Evolutionary conservation across 2,329 filamentous ascomycete genomes (phyloP), one percentile per base, ranked within the genome.

Genomic region (Fusarium sambucinum): DNA sequence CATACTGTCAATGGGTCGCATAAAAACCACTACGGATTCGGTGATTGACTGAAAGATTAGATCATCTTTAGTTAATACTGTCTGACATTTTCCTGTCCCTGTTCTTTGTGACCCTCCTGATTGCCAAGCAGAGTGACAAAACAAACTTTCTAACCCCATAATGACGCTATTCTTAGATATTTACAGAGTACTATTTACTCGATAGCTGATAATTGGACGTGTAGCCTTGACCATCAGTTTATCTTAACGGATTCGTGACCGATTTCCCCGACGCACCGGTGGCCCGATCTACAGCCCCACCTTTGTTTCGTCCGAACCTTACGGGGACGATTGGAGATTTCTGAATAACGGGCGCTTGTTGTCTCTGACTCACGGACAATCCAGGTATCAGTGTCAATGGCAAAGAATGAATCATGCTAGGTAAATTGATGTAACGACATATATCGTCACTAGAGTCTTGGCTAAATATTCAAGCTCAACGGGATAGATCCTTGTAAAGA

Each of bases 271-370:
- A 37, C 42, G 57, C 42, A 44, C 30, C 48, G 48, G 30, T 42
- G 27, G 47, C 32, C 48, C 59, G 59, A 59, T 23, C 25, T 21
- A 23, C 52, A 45, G 59, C 59, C 53, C 61, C 61, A 47, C 35
- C 16, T 19, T 27, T 50, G 10, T 23, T 50, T 48, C 37, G 50
- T 52, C 42, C 35, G 33, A 44, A 33, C 27, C n/a, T 51, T 48
- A 21, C 35, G 45, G 40, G 59, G n/a, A n/a, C n/a, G n/a, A 46
- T 52, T 52, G 16, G 35, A 44, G 44, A 25, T 37, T 61, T 46
- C 13, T 35, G 21, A 25, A 37, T 5, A 38, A 33, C 21, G 30
- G 41, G 27, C 41, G 56, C 25, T 54, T 40, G 19, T 23, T 41
- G 47, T 61, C 40, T 59, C 55, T 44, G 41, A 51, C 33, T 46